Evolutionary conservation across 2,329 filamentous ascomycete genomes (phyloP), one percentile per base, ranked within the genome.

Genomic region (Aureobasidium namibiae): DNA sequence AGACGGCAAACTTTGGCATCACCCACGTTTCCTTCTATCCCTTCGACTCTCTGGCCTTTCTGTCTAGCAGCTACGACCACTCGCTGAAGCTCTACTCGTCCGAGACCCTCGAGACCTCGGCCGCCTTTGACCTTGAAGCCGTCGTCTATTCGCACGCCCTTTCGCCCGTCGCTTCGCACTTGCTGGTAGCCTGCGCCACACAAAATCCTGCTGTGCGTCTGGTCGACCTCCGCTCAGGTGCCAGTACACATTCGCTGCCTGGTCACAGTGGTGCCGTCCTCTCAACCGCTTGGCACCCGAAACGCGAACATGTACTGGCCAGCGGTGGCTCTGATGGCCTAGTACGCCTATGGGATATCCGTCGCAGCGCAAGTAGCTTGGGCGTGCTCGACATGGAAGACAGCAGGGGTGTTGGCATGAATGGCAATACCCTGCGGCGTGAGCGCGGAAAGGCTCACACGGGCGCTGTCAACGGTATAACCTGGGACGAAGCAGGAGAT

Each of bases 161-260:
- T 26, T 95, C 91, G 0, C 81, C 86, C 42, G 76, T 92, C 60
- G 82, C 90, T 59, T 76, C 83, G 56, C 80, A 91, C 67, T 78
- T 95, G 0, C 81, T 96, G 4, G 88, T 96, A 10, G 91, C 92
- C 10, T 94, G 90, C 67, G 92, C 89, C 0, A 95, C 91, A 0
- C 90, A 95, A 63, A 86, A 94, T 69, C 89, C 90, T 7, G 81
- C 88, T 26, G 88, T 96, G 14, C 85, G 91, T 16, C 82, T 97
- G 7, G 84, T 96, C 6, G 92, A 97, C 69, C 79, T 96, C 34
- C 87, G 89, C 56, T 92, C 91, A 0, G 90, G 90, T 2, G 82
- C 90, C 16, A 84, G 81, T 49, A 78, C 82, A 63, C 70, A 80
- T 70, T 75, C 75, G 48, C 68, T 82, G 44, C 61, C 82, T 74